A percentile compares a stretch with the other conserved stretches of the same genome.
These are phyloP conservation scores for Fusarium sp. DNA, from an alignment of 2,329 filamentous ascomycete genomes.

Conservation along the genomic window DNA sequence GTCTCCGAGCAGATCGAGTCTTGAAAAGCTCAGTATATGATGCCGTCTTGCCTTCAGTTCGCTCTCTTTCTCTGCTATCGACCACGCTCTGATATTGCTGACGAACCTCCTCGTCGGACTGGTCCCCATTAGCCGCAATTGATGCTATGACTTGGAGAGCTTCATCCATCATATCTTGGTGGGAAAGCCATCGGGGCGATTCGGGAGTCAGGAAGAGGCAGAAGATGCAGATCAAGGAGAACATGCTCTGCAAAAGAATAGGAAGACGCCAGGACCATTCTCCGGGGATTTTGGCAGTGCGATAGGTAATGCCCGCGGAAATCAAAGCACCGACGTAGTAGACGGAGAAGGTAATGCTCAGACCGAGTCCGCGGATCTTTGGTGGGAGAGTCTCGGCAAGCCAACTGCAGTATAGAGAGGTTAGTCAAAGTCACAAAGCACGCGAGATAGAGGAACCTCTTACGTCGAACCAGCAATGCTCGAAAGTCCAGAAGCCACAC, in stretches of 20 bases:
- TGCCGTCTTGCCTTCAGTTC: not conserved
- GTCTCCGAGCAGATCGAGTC: not conserved
- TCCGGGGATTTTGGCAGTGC: not conserved
- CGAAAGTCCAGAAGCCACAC: not conserved
- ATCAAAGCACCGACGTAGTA: not conserved
- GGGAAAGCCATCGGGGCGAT: not conserved
- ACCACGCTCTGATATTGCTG: not conserved
- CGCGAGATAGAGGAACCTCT: fast-evolving
- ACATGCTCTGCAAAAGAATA: not conserved
- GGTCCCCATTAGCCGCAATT: not conserved
- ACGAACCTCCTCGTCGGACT: not conserved
- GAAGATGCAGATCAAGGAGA: not conserved
- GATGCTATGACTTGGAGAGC: not conserved
- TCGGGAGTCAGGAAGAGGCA: not conserved
- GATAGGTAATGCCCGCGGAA: not conserved
- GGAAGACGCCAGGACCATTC: not conserved
- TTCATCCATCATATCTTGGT: not conserved
- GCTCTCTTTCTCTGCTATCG: not conserved
- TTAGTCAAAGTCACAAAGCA: fast-evolving
- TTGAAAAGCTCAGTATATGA: not conserved
- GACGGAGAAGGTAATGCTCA: not conserved
- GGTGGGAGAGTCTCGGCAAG: not conserved
- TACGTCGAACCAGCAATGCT: not conserved
- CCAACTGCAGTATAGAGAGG: not conserved
- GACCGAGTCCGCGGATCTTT: not conserved